Evolutionary conservation across 495 filamentous ascomycete species (phyloP), one percentile per base, ranked within the genome.

Genomic region (Parathielavia appendiculata): DNA sequence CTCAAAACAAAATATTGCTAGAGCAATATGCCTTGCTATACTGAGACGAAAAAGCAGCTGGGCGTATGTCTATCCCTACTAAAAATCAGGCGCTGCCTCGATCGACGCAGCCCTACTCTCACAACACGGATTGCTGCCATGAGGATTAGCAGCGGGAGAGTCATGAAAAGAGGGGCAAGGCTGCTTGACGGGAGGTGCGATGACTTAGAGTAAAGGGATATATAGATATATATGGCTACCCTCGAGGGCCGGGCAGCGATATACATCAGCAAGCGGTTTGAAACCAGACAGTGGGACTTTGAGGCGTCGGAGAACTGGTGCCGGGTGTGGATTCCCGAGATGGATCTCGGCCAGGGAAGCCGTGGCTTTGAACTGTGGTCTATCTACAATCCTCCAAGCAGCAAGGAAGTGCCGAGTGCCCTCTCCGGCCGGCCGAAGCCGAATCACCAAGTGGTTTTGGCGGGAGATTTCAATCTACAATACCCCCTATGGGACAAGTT

Each of bases 391-490:
- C 52, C 52, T 9, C 23, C 23, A 19, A 11, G 19, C 9, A 17
- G 19, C 5, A 45, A 45, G 12, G 20, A 3, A 3, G 0, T 45
- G 6, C 20, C 16, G 16, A 0, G 22, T 5, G 11, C 20, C 52
- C 52, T 41, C 13, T 8, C 19, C 2, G 23, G n/a, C 52, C 39
- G 16, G 16, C 52, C 38, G 7, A 1, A 0, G 5, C 52, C 39
- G 20, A 14, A 4, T n/a, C 14, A 45, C 20, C 52, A 22, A 54
- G 20, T 45, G 14, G 40, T 54, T 1, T 20, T 54, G 19, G 52
- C 52, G 8, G 52, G 52, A 5, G 38, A 54, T 32, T 54, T 54
- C 26, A 54, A 54, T 16, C 40, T 54, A 4, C 39, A 54, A 1
- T 23, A 54, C 52, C 52, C 39, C 30, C 1, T 16, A 22, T 54